Base-by-base conservation (phyloP, 1,284 basidiomycete species). In the Takashimella tepidaria region DNA sequence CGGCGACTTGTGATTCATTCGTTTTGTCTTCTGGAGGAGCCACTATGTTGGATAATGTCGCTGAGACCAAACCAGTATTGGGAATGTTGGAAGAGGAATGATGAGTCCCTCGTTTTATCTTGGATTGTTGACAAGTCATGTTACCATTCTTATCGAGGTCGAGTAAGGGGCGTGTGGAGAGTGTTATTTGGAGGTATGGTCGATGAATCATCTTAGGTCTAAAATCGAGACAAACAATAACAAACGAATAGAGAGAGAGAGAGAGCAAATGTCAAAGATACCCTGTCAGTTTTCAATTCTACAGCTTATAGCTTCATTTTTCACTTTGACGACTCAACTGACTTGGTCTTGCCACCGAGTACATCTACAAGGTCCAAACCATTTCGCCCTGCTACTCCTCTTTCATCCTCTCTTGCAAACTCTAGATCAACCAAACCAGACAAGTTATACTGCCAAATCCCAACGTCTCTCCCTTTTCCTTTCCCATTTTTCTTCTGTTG, bases 371-470 rank as follows among this genome's bases (percentile, higher is more conserved):
- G 61, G 22, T 50, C 57, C 40, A 75, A 53, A 10, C 43, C 60
- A 37, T 31, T 53, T 48, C 43, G 58, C 53, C 46, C 71, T 76
- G 53, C 51, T n/a, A 73, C 74, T n/a, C n/a, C n/a, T n/a, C n/a
- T n/a, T n/a, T n/a, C n/a, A n/a, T n/a, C n/a, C n/a, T n/a, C n/a
- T n/a, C n/a, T n/a, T n/a, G n/a, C n/a, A n/a, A n/a, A n/a, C 37
- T 77, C 77, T 47, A 48, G 37, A 25, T 48, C 49, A 8, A 89
- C 69, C 44, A 70, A 79, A 0, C 84, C 83, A 16, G 86, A 74
- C 58, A 85, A 80, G 61, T 88, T 92, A 73, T 91, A 91, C 68
- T 92, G 89, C 74, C 89, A 83, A 45, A 92, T 72, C 4, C 86
- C 68, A 20, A 43, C 47, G 23, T 50, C 47, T 60, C 60, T n/a